Percentiles rank a stretch among this genome's conserved stretches.
Conservation (phyloP, 2,329 filamentous ascomycete genomes). For the Elsinoe perseae region DNA sequence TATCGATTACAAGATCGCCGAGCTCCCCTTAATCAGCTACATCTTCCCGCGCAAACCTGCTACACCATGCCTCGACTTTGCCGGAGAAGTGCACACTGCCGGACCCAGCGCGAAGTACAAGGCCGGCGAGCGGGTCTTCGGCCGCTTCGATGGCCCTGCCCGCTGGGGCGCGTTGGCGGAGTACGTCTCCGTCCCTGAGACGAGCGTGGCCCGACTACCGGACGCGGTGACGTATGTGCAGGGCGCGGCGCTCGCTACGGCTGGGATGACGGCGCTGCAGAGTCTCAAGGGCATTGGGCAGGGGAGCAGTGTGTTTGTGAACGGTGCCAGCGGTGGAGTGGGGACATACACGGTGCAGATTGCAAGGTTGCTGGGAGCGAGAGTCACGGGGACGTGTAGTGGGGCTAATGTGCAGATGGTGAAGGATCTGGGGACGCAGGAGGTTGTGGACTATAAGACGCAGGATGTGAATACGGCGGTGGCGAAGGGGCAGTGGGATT, state of each 20-base stretch:
- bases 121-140: slow-evolving; percentile 36
- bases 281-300: slow-evolving; percentile 31
- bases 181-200: slow-evolving; percentile 27
- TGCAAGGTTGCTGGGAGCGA: slow-evolving; percentile 52
- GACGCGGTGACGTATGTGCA: slow-evolving; percentile 31
- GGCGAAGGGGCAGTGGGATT: slow-evolving; percentile 43
- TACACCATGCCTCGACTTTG: slow-evolving; percentile 45
- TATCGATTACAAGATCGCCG: slow-evolving; percentile 44
- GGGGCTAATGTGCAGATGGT: slow-evolving; percentile 50
- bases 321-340: slow-evolving; percentile 56
- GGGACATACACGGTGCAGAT: slow-evolving; percentile 57
- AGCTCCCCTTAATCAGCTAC: slow-evolving; percentile 35
- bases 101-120: slow-evolving; percentile 24
- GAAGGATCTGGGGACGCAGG: slow-evolving; percentile 53
- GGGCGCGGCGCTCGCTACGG: slow-evolving; percentile 31
- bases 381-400: slow-evolving; percentile 54
- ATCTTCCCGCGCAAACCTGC: slow-evolving; percentile 34
- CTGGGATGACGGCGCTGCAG: slow-evolving; percentile 36
- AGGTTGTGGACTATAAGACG: slow-evolving; percentile 53
- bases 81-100: slow-evolving; percentile 41
- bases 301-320: slow-evolving; percentile 53
- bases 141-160: slow-evolving; percentile 27
- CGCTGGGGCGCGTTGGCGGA: slow-evolving; percentile 33
- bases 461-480: slow-evolving; percentile 41
- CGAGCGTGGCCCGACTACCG: slow-evolving; percentile 26